phyloP scores from a whole-genome alignment of 495 filamentous ascomycete genomes.

The Penicillium lagena region DNA sequence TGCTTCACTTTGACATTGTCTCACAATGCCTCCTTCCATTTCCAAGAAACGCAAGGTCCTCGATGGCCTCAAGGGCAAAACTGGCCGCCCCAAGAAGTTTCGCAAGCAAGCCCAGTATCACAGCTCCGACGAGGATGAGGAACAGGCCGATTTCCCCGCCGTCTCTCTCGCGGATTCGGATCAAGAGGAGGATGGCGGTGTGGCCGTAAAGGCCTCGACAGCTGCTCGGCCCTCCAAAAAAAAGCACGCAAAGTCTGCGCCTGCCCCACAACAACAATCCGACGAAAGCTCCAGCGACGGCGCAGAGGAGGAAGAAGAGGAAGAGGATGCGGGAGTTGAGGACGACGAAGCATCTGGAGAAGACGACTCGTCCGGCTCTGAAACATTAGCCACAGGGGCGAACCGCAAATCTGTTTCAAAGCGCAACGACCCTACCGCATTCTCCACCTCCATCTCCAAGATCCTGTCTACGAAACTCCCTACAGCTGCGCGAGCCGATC shows the following conservation, averaged over 20 bases:
- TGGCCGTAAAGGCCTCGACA: conserved; percentile 9
- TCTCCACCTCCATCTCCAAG: conserved; percentile 84
- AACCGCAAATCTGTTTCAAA: conserved; percentile 42
- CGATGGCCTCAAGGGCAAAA: conserved; percentile 49
- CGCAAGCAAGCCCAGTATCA: conserved; percentile 65
- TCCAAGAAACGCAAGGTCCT: conserved; percentile 57
- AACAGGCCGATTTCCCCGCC: conserved; percentile 47
- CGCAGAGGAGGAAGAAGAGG: conserved; percentile 25
- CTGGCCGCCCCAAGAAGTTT: conserved; percentile 57
- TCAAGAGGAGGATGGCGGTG: conserved; percentile 41
- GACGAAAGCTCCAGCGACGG: conserved; percentile 16
- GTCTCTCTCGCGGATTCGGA: conserved; percentile 66
- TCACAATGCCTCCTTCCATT: conserved; percentile 32
- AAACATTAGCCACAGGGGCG: conserved; percentile 10
- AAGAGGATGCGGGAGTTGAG: conserved; percentile 13
- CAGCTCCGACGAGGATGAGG: conserved; percentile 57
- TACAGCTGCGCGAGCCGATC: conserved; percentile 71
- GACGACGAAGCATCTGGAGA: conserved; percentile 18
- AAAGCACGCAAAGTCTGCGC: conserved; percentile 15
- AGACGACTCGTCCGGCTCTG: conserved; percentile 14
- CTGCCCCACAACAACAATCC: conserved; percentile 10
- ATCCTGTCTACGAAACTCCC: conserved; percentile 86
- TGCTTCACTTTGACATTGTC: conserved; percentile 4
- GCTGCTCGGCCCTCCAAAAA: conserved; percentile 13
- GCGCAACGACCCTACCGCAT: conserved; percentile 84